A percentile compares a stretch with the other conserved stretches of the same genome.
Conservation (phyloP, 345 rosid species). For the Turnera subulata region DNA sequence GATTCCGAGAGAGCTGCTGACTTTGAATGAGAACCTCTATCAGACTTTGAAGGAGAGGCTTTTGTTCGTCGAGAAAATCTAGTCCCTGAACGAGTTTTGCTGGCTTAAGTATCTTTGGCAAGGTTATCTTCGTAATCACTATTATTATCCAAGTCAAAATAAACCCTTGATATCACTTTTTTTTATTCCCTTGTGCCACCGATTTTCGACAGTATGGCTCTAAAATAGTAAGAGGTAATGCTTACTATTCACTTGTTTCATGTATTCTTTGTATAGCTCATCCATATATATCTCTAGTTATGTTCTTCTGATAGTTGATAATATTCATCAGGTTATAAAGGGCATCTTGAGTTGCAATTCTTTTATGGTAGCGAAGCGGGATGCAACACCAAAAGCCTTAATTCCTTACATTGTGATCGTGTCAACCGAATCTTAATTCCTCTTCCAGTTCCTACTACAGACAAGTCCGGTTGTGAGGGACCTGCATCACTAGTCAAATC, state of each 20-base stretch:
- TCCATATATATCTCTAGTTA: too few species aligned
- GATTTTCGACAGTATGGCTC: conserved; percentile 13
- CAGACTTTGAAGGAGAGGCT: conserved; percentile 18
- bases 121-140: conserved; percentile 40
- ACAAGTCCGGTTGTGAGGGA: conserved; percentile 36
- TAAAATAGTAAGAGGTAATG: conserved; percentile 21
- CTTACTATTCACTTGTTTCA: too few species aligned
- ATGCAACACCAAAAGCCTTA: too few species aligned
- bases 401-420: too few species aligned
- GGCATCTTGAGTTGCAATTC: too few species aligned
- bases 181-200: conserved; percentile 21
- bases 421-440: too few species aligned
- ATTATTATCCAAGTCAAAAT: conserved; percentile 31
- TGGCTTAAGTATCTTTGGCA: conserved; percentile 27
- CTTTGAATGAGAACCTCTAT: conserved; percentile 24
- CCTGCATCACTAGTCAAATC: conserved; percentile 31
- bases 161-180: conserved; percentile 31
- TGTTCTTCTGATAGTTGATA: too few species aligned
- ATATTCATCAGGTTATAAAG: too few species aligned
- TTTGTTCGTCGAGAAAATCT: conserved; percentile 63
- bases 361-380: too few species aligned
- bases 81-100: conserved; percentile 22
- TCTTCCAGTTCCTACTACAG: conserved; percentile 22
- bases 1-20: conserved; percentile 20
- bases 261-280: conserved; percentile 20